Percentiles rank a stretch among this genome's conserved stretches.
Conservation (phyloP, 352 stramenopile species). For the Globisporangium paddicum region DNA sequence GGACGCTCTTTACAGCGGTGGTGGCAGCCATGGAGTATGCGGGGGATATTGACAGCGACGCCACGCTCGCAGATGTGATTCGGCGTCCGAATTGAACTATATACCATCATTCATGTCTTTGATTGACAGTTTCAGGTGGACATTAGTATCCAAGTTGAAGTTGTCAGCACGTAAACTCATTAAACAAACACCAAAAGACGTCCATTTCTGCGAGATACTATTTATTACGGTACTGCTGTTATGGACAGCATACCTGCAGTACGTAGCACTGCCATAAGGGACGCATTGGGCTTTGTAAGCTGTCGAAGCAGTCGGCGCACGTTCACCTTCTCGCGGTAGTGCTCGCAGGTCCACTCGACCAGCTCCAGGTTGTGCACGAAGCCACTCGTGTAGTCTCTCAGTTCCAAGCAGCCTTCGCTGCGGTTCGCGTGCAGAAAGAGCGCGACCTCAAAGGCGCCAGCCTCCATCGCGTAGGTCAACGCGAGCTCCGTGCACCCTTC, state of each 20-base stretch:
- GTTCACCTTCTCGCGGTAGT: neutral
- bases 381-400: neutral
- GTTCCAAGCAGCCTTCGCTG: neutral
- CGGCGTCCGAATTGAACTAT: neutral
- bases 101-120: neutral
- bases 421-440: slow-evolving; percentile 10
- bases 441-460: neutral
- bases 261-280: neutral
- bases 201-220: neutral
- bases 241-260: neutral
- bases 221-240: neutral
- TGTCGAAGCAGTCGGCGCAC: neutral
- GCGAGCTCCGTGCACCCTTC: neutral
- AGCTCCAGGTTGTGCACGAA: neutral
- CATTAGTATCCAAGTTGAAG: neutral
- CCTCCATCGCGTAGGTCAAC: neutral
- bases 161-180: neutral
- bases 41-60: neutral
- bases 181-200: neutral
- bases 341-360: neutral
- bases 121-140: neutral
- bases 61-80: neutral
- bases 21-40: no score
- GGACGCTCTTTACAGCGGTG: no score
- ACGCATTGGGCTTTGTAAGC: no score